These are phyloP conservation scores for Cyclotella sp. DNA, from an alignment of 108 stramenopile species.

Conservation along the genomic window DNA sequence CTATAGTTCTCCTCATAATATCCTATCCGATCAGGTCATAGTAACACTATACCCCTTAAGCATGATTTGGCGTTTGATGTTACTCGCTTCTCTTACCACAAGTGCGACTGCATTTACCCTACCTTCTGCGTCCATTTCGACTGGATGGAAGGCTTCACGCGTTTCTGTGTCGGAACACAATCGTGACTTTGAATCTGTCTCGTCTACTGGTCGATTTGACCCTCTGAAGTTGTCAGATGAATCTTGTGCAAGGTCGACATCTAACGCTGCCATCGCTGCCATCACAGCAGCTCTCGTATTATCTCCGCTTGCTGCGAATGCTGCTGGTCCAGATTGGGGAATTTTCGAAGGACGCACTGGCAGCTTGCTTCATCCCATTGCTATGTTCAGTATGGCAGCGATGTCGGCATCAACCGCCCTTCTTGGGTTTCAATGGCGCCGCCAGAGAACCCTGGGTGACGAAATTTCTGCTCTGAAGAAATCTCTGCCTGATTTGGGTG, in stretches of 20 bases:
- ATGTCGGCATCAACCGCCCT: slow-evolving; percentile 83
- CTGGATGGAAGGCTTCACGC: neutral
- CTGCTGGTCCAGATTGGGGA: slow-evolving; percentile 67
- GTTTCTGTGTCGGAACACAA: slow-evolving; percentile 8
- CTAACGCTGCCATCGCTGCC: slow-evolving; percentile 2
- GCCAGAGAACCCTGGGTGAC: slow-evolving; percentile 90
- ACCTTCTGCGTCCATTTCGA: neutral
- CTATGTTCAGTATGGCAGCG: slow-evolving; percentile 78
- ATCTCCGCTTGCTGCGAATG: slow-evolving; percentile 39
- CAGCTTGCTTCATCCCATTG: slow-evolving; percentile 89
- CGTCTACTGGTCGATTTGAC: slow-evolving; percentile 15
- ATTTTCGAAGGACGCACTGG: slow-evolving; percentile 83
- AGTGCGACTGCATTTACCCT: slow-evolving; percentile 27
- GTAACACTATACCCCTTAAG: neutral
- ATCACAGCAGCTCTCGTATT: slow-evolving; percentile 27
- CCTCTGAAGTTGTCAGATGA: slow-evolving; percentile 26
- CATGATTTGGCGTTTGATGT: slow-evolving; percentile 17
- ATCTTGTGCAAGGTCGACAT: neutral
- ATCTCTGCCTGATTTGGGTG: slow-evolving; percentile 63
- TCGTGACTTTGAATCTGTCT: slow-evolving; percentile 7
- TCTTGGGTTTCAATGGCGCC: slow-evolving; percentile 93
- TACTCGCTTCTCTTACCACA: slow-evolving; percentile 22
- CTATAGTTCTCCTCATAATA: neutral
- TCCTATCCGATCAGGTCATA: too few relatives aligned
- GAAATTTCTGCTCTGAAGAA: slow-evolving; percentile 81